Evolutionary conservation across 257 asterid genomes (phyloP), one percentile per base, ranked within the genome.

Genomic region (Mitragyna speciosa): DNA sequence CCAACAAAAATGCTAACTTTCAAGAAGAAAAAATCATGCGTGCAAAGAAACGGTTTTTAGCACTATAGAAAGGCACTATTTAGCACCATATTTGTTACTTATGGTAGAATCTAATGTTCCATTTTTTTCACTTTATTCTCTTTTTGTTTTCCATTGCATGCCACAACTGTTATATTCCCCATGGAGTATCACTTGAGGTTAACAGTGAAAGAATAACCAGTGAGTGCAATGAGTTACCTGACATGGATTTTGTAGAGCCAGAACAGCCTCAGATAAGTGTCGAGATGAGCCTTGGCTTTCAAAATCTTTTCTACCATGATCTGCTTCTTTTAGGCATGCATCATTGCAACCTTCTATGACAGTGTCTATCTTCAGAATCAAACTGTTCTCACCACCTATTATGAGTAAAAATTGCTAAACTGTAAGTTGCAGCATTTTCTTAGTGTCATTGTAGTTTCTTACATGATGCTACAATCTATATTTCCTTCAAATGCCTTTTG

Each of bases 351-450:
- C 73, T 56, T 82, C 79, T 33, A 72, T 15, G 1, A 51, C 58
- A 51, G 74, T 45, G 30, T 71, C 79, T 66, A 74, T 65, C 49
- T 80, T 75, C 49, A 67, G 7, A n/a, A 17, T 51, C 31, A 61
- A 79, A 78, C 64, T 76, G 30, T 43, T 41, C 70, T 70, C 68
- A 66, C 78, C 73, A 48, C 78, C 84, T 81, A 76, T 56, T 48
- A 73, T 56, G 72, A 15, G 72, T 43, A 17, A 72, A 59, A 45
- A 61, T 30, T 16, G 31, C 67, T 0, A 72, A 56, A 45, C 49
- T 45, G 49, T 45, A 45, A 45, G 11, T 45, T 45, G 11, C 8
- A 5, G 49, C 11, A 45, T 45, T 45, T 45, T 45, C 49, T 45
- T 45, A 5, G 1, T 45, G 49, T 45, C 49, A 45, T 8, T 45